Percentiles rank a stretch among this genome's conserved stretches.
phyloP scores from a whole-genome alignment of 2,329 filamentous ascomycete genomes.

The Paradendryphiella salina region DNA sequence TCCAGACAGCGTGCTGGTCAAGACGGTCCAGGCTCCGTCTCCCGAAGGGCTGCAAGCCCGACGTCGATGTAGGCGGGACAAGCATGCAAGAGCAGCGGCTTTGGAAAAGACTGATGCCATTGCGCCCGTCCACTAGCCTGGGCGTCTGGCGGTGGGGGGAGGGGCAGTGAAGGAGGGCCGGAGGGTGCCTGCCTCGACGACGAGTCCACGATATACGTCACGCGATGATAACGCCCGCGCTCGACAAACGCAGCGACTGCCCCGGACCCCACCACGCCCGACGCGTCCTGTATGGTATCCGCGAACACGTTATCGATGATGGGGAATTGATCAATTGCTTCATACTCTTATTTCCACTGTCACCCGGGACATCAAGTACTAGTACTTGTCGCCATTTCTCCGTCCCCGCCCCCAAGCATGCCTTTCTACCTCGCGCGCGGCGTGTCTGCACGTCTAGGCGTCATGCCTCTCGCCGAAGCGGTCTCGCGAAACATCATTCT shows the following conservation, averaged over 20 bases:
- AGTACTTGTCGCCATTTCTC: neutral
- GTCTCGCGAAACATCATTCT: conserved; percentile 28
- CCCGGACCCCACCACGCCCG: conserved; percentile 1
- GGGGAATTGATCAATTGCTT: neutral
- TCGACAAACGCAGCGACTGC: conserved; percentile 4
- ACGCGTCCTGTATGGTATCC: conserved; percentile 1
- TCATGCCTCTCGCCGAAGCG: conserved; percentile 32
- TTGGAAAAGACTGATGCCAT: neutral
- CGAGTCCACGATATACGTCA: conserved; percentile 18
- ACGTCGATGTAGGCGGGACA: neutral
- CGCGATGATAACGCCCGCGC: conserved; percentile 14
- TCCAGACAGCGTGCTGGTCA: neutral
- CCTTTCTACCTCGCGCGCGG: conserved; percentile 39
- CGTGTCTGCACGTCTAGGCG: conserved; percentile 31
- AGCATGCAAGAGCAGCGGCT: neutral
- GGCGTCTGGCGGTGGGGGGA: neutral
- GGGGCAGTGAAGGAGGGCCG: conserved; percentile 5
- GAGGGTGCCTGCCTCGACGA: conserved; percentile 16
- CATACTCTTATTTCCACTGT: neutral
- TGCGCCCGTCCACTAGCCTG: too few species aligned
- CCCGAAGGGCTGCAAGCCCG: neutral
- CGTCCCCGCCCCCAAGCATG: conserved; percentile 24
- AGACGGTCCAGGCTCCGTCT: neutral
- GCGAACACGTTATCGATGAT: neutral
- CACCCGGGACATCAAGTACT: neutral